Conservation (phyloP, 23 red algal species). For the Chondrus crispus region DNA sequence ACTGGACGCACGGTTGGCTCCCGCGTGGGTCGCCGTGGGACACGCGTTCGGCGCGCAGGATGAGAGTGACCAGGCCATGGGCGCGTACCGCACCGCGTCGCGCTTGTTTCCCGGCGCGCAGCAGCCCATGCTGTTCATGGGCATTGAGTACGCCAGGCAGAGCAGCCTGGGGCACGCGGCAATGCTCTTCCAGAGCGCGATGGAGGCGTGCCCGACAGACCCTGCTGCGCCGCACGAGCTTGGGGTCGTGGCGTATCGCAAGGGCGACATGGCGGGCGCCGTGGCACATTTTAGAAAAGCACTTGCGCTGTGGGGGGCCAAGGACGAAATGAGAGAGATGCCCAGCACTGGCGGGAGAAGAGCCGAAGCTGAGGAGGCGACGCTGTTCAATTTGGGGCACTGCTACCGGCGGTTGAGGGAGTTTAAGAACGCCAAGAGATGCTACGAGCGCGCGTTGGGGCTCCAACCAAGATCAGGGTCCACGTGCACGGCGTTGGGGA, state of each 20-base stretch:
- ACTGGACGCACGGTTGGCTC: conserved; percentile 53
- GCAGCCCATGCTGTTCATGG: conserved; percentile 71
- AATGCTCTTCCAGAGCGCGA: conserved; percentile 48
- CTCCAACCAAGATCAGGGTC: conserved; percentile 29
- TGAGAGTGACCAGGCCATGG: conserved; percentile 92
- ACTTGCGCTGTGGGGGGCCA: conserved; percentile 42
- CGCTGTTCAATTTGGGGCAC: conserved; percentile 55
- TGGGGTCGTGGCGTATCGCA: conserved; percentile 68
- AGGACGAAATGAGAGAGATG: conserved; percentile 13
- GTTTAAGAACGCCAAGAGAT: conserved; percentile 23
- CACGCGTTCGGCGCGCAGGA: conserved; percentile 85
- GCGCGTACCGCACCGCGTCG: conserved; percentile 84
- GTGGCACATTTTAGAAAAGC: conserved; percentile 67
- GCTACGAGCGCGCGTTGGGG: conserved; percentile 45
- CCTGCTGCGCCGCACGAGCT: conserved; percentile 71
- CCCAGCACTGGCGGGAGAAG: conserved; percentile 14
- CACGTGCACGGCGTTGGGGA: conserved; percentile 54
- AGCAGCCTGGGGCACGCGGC: conserved; percentile 49
- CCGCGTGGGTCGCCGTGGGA: conserved; percentile 85
- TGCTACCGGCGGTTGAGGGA: conserved; percentile 46
- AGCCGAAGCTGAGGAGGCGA: conserved; percentile 66
- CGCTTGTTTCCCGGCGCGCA: conserved; percentile 68
- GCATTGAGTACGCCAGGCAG: conserved; percentile 85
- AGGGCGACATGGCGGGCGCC: conserved; percentile 65
- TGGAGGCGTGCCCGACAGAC: conserved; percentile 37